Evolutionary conservation across 331 rosid genomes (phyloP).

Genomic region (Phaseolus coccineus): DNA sequence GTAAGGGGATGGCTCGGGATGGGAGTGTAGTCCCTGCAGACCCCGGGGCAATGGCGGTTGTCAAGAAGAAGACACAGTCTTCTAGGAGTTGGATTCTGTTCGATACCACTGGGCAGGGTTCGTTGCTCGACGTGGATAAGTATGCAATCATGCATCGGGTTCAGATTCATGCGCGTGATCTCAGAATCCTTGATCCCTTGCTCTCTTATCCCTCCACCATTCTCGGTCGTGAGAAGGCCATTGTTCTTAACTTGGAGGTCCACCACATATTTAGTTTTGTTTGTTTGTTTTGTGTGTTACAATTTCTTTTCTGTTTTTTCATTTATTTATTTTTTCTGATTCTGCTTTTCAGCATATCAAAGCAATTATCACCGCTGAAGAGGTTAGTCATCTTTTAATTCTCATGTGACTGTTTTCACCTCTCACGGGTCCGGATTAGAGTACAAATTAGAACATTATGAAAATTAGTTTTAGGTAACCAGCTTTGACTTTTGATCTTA

Average conservation of each 20-base stretch:
- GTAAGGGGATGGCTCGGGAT: constrained; percentile 74
- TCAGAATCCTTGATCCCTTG: constrained; percentile 87
- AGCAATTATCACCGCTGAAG: constrained; percentile 96
- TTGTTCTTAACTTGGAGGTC: constrained; percentile 97
- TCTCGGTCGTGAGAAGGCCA: constrained; percentile 91
- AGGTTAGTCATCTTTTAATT: constrained; percentile 60
- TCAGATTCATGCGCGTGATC: constrained; percentile 95
- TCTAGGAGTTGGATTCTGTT: constrained; percentile 85
- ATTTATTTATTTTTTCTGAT: background rate
- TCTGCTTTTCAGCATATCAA: constrained; percentile 81
- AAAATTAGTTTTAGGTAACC: background rate
- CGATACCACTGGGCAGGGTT: constrained; percentile 67
- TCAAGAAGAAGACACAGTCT: constrained; percentile 78
- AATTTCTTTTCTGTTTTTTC: background rate
- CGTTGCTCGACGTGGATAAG: constrained; percentile 82
- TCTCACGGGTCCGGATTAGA: background rate
- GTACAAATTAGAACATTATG: background rate
- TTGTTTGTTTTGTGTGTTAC: background rate
- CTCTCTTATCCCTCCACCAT: constrained; percentile 92
- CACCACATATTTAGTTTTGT: background rate
- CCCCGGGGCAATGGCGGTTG: constrained; percentile 60
- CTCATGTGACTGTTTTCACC: constrained; percentile 1
- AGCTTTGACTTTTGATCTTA: constrained; percentile 17
- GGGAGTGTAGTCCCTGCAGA: constrained; percentile 79
- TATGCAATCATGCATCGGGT: constrained; percentile 89